Evolutionary conservation across 345 rosid species (phyloP).

Genomic region (Euphorbia tirucalli): DNA sequence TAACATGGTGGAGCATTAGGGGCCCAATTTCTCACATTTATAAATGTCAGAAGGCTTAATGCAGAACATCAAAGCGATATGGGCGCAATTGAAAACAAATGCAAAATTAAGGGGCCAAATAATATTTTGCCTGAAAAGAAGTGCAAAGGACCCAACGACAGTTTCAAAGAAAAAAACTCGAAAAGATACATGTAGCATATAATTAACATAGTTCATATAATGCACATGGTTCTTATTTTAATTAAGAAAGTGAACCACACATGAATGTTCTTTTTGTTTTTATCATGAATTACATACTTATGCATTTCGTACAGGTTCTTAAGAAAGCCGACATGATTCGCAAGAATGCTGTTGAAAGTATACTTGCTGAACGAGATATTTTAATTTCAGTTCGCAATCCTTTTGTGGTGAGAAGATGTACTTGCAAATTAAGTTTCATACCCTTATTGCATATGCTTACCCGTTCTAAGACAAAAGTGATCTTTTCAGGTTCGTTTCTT

Average conservation of each 20-base stretch:
- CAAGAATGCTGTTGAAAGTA: constrained; percentile 99
- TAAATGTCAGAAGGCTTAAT: no score
- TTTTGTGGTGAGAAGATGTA: constrained; percentile 93
- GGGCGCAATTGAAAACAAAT: no score
- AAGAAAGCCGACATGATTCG: constrained; percentile 99
- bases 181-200: no score
- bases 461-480: constrained; percentile 31
- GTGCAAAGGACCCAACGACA: no score
- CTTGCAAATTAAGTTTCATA: constrained; percentile 27
- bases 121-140: no score
- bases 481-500: constrained; percentile 91
- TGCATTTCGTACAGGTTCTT: constrained; percentile 62
- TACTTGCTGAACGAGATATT: constrained; percentile 98
- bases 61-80: no score
- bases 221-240: no score
- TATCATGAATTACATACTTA: constrained; percentile 4
- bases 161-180: no score
- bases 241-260: neutral
- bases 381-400: constrained; percentile 98
- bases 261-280: neutral
- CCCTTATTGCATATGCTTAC: constrained; percentile 15
- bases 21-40: no score
- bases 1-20: no score
- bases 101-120: no score
- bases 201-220: no score